phyloP scores from a whole-genome alignment of 2,329 filamentous ascomycete genomes.

The Xylariaceae sp. region DNA sequence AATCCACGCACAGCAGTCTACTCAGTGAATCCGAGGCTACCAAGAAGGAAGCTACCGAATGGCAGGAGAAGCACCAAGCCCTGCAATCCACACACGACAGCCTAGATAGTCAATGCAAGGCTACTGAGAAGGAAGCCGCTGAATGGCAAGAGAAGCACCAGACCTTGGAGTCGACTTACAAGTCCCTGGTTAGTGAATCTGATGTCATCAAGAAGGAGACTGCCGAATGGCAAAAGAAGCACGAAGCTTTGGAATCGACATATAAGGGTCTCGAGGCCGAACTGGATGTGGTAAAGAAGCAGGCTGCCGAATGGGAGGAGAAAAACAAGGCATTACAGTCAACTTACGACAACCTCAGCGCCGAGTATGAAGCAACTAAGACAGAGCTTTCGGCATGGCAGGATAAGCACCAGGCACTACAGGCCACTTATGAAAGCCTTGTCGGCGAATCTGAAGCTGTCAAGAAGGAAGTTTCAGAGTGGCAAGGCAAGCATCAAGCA shows the following conservation, averaged over 20 bases:
- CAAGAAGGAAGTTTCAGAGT: conserved; percentile 34
- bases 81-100: conserved; percentile 24
- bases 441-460: conserved; percentile 33
- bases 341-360: conserved; percentile 35
- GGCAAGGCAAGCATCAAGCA: conserved; percentile 30
- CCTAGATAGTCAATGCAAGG: conserved; percentile 31
- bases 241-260: conserved; percentile 28
- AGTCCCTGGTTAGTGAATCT: conserved; percentile 35
- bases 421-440: conserved; percentile 17
- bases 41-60: conserved; percentile 34
- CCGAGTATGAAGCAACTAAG: conserved; percentile 44
- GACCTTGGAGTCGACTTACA: conserved; percentile 30
- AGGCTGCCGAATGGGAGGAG: conserved; percentile 28
- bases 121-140: conserved; percentile 32
- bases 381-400: conserved; percentile 28
- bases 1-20: conserved; percentile 29
- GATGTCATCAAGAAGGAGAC: conserved; percentile 27
- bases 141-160: conserved; percentile 35
- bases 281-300: conserved; percentile 31
- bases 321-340: conserved; percentile 16
- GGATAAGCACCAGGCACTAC: conserved; percentile 27
- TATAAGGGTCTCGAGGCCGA: conserved; percentile 27
- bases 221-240: conserved; percentile 40
- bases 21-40: conserved; percentile 45
- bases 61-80: conserved; percentile 32